Percentiles rank a stretch among this genome's conserved stretches.
Conservation (phyloP, 164 flowering plant genomes). For the Vitis vinifera region DNA sequence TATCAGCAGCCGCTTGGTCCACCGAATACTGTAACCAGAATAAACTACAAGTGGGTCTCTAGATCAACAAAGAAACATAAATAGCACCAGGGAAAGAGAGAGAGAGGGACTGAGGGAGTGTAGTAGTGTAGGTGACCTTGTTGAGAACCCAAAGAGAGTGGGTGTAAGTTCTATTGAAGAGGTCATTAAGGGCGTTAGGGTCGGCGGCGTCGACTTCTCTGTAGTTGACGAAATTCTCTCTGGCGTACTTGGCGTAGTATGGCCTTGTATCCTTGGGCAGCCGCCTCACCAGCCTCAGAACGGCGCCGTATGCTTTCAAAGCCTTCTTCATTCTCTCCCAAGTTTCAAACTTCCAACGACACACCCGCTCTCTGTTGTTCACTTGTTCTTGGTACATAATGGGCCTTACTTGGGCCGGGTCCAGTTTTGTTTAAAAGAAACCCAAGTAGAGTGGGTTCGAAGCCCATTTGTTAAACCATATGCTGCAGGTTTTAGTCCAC, state of each 20-base stretch:
- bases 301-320: slow-evolving; percentile 55
- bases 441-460: too few species aligned
- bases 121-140: slow-evolving; percentile 34
- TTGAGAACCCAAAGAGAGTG: slow-evolving; percentile 76
- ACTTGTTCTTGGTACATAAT: slow-evolving; percentile 14
- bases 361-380: neutral
- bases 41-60: neutral
- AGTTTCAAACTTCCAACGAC: neutral
- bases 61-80: neutral
- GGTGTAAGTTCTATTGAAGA: slow-evolving; percentile 54
- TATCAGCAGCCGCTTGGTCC: slow-evolving; percentile 50
- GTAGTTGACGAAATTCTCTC: slow-evolving; percentile 86
- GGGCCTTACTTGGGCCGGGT: neutral
- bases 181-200: slow-evolving; percentile 43
- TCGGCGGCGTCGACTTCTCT: slow-evolving; percentile 56
- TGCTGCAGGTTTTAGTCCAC: too few species aligned
- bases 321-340: slow-evolving; percentile 47
- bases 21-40: slow-evolving; percentile 55
- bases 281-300: slow-evolving; percentile 61
- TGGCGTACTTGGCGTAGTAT: slow-evolving; percentile 73
- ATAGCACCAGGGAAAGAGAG: neutral
- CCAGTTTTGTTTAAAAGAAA: too few species aligned
- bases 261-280: slow-evolving; percentile 68
- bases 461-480: too few species aligned
- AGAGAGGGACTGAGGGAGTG: slow-evolving; percentile 8